These are phyloP conservation scores for Metschnikowia kunwiensis DNA, from an alignment of 805 yeast species.

Conservation along the genomic window DNA sequence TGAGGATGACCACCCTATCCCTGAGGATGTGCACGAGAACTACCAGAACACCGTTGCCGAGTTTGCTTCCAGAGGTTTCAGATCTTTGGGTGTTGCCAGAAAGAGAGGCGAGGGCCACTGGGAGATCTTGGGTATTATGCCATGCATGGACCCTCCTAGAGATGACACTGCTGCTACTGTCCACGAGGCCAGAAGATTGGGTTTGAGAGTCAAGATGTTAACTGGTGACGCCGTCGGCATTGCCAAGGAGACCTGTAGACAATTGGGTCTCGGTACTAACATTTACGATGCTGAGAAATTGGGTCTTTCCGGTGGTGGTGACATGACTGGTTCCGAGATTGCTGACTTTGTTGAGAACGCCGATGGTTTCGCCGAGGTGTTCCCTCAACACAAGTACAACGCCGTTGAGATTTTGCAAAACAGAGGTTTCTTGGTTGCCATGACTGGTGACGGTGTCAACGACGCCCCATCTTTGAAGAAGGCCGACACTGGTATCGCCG, in stretches of 20 bases:
- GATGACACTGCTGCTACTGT: conserved; percentile 96
- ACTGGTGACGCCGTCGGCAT: conserved; percentile 99
- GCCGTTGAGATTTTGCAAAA: conserved; percentile 93
- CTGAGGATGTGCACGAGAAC: conserved; percentile 90
- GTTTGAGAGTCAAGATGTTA: conserved; percentile 95
- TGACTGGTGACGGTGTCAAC: conserved; percentile 99
- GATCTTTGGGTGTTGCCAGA: conserved; percentile 98
- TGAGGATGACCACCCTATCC: conserved; percentile 94
- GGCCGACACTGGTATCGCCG: conserved; percentile 89
- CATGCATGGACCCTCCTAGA: conserved; percentile 99
- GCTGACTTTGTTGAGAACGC: conserved; percentile 96
- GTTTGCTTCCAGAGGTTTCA: conserved; percentile 97
- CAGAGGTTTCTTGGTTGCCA: conserved; percentile 96
- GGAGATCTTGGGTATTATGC: conserved; percentile 97
- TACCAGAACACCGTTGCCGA: conserved; percentile 97
- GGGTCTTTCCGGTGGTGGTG: conserved; percentile 90
- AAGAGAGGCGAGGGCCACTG: conserved; percentile 98
- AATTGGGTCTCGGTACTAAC: conserved; percentile 94
- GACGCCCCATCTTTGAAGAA: conserved; percentile 97
- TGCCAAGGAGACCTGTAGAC: conserved; percentile 97
- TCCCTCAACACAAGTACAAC: conserved; percentile 96
- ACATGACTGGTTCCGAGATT: conserved; percentile 95
- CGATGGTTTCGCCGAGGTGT: conserved; percentile 97
- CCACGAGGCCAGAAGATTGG: conserved; percentile 83
- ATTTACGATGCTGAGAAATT: conserved; percentile 95